Percentiles rank a stretch among this genome's conserved stretches.
Conservation (phyloP, 2,329 filamentous ascomycete species). For the Diaporthe sp. region DNA sequence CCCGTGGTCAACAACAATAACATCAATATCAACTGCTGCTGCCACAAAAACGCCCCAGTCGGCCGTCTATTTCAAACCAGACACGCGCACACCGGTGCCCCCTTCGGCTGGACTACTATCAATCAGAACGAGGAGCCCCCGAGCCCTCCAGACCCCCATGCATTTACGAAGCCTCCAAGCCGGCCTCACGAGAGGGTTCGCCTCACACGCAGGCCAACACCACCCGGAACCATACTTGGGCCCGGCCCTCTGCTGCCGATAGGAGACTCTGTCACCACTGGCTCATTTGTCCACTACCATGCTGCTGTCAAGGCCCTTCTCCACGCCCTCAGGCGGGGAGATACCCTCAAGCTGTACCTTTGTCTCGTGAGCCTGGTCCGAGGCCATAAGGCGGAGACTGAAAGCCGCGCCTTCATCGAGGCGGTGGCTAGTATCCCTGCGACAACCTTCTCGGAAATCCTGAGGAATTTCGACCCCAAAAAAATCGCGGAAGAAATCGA, state of each 20-base stretch:
- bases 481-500: conserved; percentile 65
- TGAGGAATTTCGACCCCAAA: conserved; percentile 73
- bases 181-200: background rate
- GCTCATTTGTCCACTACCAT: conserved; percentile 6
- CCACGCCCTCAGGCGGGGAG: conserved; percentile 34
- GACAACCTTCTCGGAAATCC: conserved; percentile 73
- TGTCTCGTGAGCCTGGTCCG: conserved; percentile 44
- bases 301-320: conserved; percentile 30
- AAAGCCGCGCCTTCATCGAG: conserved; percentile 43
- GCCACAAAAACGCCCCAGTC: background rate
- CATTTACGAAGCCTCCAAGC: background rate
- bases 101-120: background rate
- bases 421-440: conserved; percentile 61
- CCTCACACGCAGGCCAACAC: background rate
- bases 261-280: background rate
- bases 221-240: background rate
- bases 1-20: background rate
- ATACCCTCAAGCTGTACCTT: conserved; percentile 36
- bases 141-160: background rate
- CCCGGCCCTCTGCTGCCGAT: background rate
- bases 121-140: background rate
- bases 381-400: conserved; percentile 15
- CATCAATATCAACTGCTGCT: background rate
- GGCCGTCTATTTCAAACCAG: background rate
- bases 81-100: background rate